Evolutionary conservation across 2,329 filamentous ascomycete species (phyloP).

Genomic region (Penicillium olsonii): DNA sequence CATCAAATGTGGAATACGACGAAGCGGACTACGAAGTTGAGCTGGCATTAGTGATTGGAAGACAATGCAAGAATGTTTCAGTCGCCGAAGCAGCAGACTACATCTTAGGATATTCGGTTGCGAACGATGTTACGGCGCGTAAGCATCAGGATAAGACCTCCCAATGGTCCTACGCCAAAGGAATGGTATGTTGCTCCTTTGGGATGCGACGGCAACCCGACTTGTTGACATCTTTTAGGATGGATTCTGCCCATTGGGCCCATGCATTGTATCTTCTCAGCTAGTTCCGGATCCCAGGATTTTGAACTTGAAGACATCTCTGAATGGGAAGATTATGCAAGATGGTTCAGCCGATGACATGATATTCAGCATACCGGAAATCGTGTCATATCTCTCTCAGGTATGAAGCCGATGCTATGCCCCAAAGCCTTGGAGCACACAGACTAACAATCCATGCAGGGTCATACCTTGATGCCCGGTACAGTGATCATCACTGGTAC

Average conservation of each 20-base stretch:
- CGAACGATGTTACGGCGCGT: slow-evolving; percentile 15
- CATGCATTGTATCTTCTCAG: slow-evolving; percentile 16
- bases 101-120: slow-evolving; percentile 11
- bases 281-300: slow-evolving; percentile 4
- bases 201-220: neutral
- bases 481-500: slow-evolving; percentile 19
- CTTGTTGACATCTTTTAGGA: slow-evolving; percentile 5
- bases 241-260: slow-evolving; percentile 17
- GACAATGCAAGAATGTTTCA: slow-evolving; percentile 10
- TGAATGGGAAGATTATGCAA: slow-evolving; percentile 17
- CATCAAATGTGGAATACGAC: slow-evolving; percentile 11
- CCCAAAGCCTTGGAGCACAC: neutral
- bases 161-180: slow-evolving; percentile 17
- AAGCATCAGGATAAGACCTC: slow-evolving; percentile 14
- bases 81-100: slow-evolving; percentile 5
- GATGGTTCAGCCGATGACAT: slow-evolving; percentile 15
- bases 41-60: slow-evolving; percentile 11
- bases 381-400: slow-evolving; percentile 17
- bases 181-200: slow-evolving; percentile 9
- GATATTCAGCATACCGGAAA: slow-evolving; percentile 17
- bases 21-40: slow-evolving; percentile 17
- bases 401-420: neutral
- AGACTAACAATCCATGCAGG: neutral
- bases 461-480: slow-evolving; percentile 13
- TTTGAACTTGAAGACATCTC: slow-evolving; percentile 10